phyloP scores from a whole-genome alignment of 495 filamentous ascomycete genomes.

The Gamarada debralockiae region DNA sequence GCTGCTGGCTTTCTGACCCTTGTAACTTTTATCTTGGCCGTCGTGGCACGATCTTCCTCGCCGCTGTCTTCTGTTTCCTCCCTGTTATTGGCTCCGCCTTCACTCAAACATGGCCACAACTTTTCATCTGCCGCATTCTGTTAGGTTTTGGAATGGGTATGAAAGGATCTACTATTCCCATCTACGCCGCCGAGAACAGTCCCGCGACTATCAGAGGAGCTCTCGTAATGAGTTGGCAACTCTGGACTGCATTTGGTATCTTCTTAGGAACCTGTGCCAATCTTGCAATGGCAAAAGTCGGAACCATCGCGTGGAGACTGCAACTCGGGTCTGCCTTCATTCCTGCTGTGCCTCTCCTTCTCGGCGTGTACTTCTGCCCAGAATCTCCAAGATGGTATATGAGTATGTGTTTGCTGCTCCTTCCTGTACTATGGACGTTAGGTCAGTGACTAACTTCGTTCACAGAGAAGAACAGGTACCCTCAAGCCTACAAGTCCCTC shows the following conservation, averaged over 20 bases:
- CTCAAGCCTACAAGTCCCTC: constrained; percentile 59
- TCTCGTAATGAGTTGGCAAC: constrained; percentile 81
- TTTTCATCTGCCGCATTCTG: constrained; percentile 59
- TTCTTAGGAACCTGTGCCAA: constrained; percentile 72
- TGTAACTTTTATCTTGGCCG: constrained; percentile 64
- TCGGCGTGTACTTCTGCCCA: constrained; percentile 70
- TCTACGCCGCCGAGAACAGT: constrained; percentile 75
- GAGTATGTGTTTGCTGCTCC: constrained; percentile 46
- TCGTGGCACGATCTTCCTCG: constrained; percentile 56
- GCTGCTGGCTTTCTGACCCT: constrained; percentile 71
- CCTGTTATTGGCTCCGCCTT: constrained; percentile 61
- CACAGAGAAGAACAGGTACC: constrained; percentile 58
- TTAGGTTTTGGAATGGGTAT: constrained; percentile 71
- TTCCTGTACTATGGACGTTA: too few species aligned
- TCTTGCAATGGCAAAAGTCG: constrained; percentile 53
- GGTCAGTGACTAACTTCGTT: constrained; percentile 58
- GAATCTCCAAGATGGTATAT: constrained; percentile 49
- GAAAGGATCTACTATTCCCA: constrained; percentile 52
- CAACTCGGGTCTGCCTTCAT: constrained; percentile 78
- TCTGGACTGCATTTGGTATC: constrained; percentile 63
- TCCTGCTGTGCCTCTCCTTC: constrained; percentile 61
- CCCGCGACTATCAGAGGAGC: constrained; percentile 74
- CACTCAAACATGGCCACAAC: constrained; percentile 57
- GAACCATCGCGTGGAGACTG: constrained; percentile 65
- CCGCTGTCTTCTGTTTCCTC: constrained; percentile 32